These are phyloP conservation scores for Hymenoscyphus fructigenus DNA, from an alignment of 2,329 filamentous ascomycete species.

Conservation along the genomic window DNA sequence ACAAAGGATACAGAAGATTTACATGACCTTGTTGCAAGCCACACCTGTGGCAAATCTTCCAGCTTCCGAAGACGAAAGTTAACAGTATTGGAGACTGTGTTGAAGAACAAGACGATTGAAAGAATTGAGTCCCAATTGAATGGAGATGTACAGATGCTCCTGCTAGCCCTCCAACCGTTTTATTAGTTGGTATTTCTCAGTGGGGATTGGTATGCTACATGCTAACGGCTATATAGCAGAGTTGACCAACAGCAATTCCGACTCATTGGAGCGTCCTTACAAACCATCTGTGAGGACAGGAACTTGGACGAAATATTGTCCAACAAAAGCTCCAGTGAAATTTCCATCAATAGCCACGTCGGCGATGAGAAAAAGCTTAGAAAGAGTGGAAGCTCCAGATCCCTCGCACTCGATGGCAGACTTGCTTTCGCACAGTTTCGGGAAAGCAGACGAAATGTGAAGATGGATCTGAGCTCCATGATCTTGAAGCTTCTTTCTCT, in stretches of 20 bases:
- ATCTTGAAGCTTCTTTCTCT: neutral
- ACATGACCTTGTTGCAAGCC: neutral
- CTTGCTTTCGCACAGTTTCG: neutral
- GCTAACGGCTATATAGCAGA: neutral
- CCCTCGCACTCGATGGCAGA: neutral
- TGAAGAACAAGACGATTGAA: conserved; percentile 15
- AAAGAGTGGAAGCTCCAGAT: neutral
- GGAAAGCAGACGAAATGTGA: neutral
- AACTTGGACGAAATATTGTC: neutral
- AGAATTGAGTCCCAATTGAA: conserved; percentile 17
- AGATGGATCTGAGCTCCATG: neutral
- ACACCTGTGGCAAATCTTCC: neutral
- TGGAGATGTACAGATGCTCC: conserved; percentile 18
- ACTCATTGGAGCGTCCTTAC: neutral
- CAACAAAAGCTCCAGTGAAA: neutral
- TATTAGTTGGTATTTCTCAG: conserved; percentile 11
- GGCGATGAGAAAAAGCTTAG: neutral
- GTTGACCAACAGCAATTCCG: neutral
- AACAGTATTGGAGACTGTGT: conserved; percentile 5
- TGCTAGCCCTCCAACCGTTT: conserved; percentile 18
- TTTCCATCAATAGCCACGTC: neutral
- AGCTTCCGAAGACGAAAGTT: neutral
- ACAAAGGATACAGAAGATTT: conserved; percentile 5
- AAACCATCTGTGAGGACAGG: neutral
- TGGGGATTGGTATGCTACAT: neutral